Evolutionary conservation across 805 yeast genomes (phyloP), one percentile per base, ranked within the genome.

Genomic region (Lipomyces starkeyi): DNA sequence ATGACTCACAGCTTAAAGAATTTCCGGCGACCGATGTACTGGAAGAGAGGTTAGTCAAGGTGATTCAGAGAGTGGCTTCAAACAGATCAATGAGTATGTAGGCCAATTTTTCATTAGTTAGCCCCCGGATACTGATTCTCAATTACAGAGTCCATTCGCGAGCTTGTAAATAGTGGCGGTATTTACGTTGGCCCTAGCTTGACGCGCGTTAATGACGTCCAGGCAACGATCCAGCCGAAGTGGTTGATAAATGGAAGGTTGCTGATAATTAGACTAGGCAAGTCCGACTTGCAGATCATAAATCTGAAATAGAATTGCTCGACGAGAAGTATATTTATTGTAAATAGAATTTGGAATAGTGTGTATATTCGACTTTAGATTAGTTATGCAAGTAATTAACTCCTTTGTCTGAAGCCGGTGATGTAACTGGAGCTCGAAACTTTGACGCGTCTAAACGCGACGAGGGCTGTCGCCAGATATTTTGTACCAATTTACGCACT

Each of bases 181-280:
- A 84, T 94, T 1, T 91, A 90, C 74, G 70, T 86, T 67, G 97
- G 97, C 0, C 79, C 83, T 27, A 83, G 86, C 34, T 80, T 91
- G 66, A 78, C 80, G 8, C 87, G 88, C 71, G 79, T 84, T 17
- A 74, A 73, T 3, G 86, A 85, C 27, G 80, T 81, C 0, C 87
- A 86, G 22, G 86, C 84, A 58, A 78, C 80, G 0, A 79, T 88
- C 3, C 80, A 86, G 61, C 83, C 81, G 49, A 79, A 79, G 9
- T 85, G 84, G 67, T 77, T 90, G 65, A 81, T 90, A 3, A 93
- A 86, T 49, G 86, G 80, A 13, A 83, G 82, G 65, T 78, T 93
- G 52, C 78, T 94, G 67, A 78, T 92, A 52, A 76, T 93, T 22
- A 83, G 96, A 73, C 78, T 88, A 8, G 98, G 98, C 1, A 94